Base-by-base conservation (phyloP, 352 stramenopile species). In the Pythium aquatile region DNA sequence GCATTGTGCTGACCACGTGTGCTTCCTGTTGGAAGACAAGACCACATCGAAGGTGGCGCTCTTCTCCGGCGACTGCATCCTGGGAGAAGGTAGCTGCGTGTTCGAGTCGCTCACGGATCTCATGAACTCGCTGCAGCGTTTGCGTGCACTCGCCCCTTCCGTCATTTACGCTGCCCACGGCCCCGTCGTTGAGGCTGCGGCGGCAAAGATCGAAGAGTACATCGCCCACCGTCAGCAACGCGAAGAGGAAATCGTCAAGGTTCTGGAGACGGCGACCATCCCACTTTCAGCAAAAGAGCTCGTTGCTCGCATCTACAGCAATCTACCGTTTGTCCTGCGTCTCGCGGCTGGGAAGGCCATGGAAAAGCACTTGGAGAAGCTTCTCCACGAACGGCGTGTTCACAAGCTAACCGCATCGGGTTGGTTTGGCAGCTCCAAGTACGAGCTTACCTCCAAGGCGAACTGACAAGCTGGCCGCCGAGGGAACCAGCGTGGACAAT, bases 1-100 rank as follows among this genome's bases (percentile, higher is more conserved):
- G 26, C 90, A 97, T 63, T 92, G 83, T 60, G 80, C 81, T 56
- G 89, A 97, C 64, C 87, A 96, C 68, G 77, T 92, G 48, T 90
- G 83, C 62, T 95, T 96, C 32, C 28, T 92, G 10, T 58, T 96
- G 28, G 65, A 88, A 33, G 61, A 73, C 28, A 58, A 65, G 17
- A 54, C 33, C 24, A 51, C 26, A 9, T 46, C 26, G 44, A 49
- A 16, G 28, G 44, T 28, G 53, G 58, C 69, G 8, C 62, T 97
- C 9, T 95, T 97, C 62, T 93, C 85, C 1, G 89, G 87, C 54
- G 89, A 97, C 66, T 95, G 87, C 53, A 61, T 97, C 5, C 66
- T 97, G 44, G 90, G 90, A 20, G 77, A 80, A 46, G 88, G 90
- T 10, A 97, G 87, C 54, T 90, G 79, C 61, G 74, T 96, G 49